phyloP scores from a whole-genome alignment of 768 basidiomycete genomes.

The Cystofilobasidium macerans region DNA sequence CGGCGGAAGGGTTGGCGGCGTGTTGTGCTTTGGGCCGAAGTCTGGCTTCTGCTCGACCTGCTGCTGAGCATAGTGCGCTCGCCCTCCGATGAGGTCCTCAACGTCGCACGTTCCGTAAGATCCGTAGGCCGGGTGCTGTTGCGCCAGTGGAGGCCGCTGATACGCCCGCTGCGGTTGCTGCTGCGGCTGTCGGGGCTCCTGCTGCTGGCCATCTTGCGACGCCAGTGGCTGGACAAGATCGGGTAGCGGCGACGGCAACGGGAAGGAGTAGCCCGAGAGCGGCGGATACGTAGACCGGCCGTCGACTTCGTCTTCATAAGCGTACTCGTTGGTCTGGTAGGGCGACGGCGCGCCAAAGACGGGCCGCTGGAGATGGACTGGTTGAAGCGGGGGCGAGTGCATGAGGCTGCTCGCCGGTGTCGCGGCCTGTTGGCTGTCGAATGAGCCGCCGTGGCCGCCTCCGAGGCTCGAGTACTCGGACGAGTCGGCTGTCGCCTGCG shows the following conservation, averaged over 20 bases:
- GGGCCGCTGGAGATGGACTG: slow-evolving; percentile 2
- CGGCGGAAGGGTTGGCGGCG: neutral
- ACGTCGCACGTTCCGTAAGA: slow-evolving; percentile 10
- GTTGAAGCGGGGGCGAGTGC: neutral
- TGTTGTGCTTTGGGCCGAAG: neutral
- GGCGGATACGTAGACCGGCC: too few relatives aligned
- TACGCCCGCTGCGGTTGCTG: neutral
- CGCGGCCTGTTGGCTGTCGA: too few relatives aligned
- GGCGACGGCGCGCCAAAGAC: neutral
- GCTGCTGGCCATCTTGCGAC: neutral
- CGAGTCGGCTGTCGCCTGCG: neutral
- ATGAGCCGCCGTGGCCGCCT: neutral
- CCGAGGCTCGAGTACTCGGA: neutral
- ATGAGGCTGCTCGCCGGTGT: neutral
- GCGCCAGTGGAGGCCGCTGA: too few relatives aligned
- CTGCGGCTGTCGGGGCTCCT: neutral
- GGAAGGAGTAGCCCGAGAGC: too few relatives aligned
- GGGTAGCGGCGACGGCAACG: too few relatives aligned
- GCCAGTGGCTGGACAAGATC: neutral
- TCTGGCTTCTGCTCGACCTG: neutral
- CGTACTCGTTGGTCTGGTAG: neutral
- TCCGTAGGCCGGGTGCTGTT: neutral
- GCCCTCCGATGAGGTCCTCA: slow-evolving; percentile 5
- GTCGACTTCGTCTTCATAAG: neutral
- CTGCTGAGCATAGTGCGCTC: neutral